A percentile compares a stretch with the other conserved stretches of the same genome.
Evolutionary conservation across 2,329 filamentous ascomycete genomes (phyloP).

Genomic region (Ophiosphaerella herpotricha): DNA sequence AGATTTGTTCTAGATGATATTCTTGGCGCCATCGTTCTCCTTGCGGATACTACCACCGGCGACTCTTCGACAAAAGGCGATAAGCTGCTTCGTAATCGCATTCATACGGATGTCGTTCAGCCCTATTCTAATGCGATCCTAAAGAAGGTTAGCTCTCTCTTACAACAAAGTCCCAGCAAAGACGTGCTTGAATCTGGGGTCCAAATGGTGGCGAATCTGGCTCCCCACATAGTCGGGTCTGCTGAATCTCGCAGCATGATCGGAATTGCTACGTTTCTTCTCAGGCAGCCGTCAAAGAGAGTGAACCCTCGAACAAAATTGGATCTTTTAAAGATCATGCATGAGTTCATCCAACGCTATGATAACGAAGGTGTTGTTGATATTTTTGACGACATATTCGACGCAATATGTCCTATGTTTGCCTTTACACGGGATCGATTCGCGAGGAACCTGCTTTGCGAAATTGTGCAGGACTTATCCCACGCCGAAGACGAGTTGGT

Average conservation of each 20-base stretch:
- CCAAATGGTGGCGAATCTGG: slow-evolving; percentile 72
- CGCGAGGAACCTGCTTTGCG: slow-evolving; percentile 74
- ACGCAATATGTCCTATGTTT: slow-evolving; percentile 79
- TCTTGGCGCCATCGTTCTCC: slow-evolving; percentile 56
- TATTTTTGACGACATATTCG: slow-evolving; percentile 69
- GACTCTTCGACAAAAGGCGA: slow-evolving; percentile 47
- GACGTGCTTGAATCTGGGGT: slow-evolving; percentile 80
- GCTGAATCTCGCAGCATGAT: slow-evolving; percentile 75
- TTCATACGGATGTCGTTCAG: slow-evolving; percentile 56
- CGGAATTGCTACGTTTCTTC: slow-evolving; percentile 76
- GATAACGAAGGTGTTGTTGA: slow-evolving; percentile 60
- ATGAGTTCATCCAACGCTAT: slow-evolving; percentile 75
- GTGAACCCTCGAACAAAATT: slow-evolving; percentile 85
- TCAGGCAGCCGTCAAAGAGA: slow-evolving; percentile 81
- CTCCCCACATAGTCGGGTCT: slow-evolving; percentile 52
- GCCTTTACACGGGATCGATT: slow-evolving; percentile 84
- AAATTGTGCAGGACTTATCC: slow-evolving; percentile 73
- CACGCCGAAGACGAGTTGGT: slow-evolving; percentile 63
- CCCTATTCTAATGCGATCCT: slow-evolving; percentile 72
- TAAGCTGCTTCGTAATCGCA: slow-evolving; percentile 57
- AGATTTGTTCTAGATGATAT: slow-evolving; percentile 76
- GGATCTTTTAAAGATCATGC: slow-evolving; percentile 76
- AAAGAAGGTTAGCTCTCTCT: slow-evolving; percentile 53
- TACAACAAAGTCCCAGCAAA: slow-evolving; percentile 67
- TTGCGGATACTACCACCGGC: slow-evolving; percentile 15